Evolutionary conservation across 2,329 filamentous ascomycete species (phyloP).

Genomic region (Apiospora kogelbergensis): DNA sequence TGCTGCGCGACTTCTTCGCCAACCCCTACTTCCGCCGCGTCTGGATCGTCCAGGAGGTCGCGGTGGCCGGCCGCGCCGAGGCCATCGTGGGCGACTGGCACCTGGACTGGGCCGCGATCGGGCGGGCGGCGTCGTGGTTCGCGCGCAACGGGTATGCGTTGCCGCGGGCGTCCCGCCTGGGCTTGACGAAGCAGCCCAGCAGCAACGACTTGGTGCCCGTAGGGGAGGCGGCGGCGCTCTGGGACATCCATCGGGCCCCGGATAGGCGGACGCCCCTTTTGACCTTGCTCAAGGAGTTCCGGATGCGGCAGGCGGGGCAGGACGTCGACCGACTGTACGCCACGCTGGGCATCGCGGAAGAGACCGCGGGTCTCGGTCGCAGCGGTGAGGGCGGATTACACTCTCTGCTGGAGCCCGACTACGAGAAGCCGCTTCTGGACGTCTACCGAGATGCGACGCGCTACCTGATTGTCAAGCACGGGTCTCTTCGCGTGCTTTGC

Average conservation of each 20-base stretch:
- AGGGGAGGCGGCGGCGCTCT: not conserved
- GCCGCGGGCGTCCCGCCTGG: not conserved
- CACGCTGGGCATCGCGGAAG: slow-evolving; percentile 8
- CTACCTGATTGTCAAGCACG: slow-evolving; percentile 5
- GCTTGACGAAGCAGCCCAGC: not conserved
- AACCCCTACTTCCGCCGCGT: slow-evolving; percentile 17
- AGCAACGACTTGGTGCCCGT: not conserved
- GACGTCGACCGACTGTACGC: slow-evolving; percentile 6
- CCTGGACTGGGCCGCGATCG: slow-evolving; percentile 12
- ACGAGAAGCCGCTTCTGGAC: not conserved
- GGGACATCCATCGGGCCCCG: not conserved
- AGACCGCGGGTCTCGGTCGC: not conserved
- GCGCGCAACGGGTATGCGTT: not conserved
- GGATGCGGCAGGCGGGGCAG: not conserved
- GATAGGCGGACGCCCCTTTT: not conserved
- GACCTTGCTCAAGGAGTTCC: not conserved
- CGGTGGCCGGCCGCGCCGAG: slow-evolving; percentile 10
- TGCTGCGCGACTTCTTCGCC: not conserved
- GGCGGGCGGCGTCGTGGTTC: not conserved
- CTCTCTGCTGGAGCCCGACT: slow-evolving; percentile 14
- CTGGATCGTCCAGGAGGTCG: slow-evolving; percentile 20
- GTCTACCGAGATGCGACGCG: slow-evolving; percentile 14
- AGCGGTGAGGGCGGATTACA: slow-evolving; percentile 8
- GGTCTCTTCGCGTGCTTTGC: not conserved
- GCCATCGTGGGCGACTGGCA: slow-evolving; percentile 14